Percentiles rank a stretch among this genome's conserved stretches.
Evolutionary conservation across 1,284 basidiomycete species (phyloP).

Genomic region (Ganoderma sinense): DNA sequence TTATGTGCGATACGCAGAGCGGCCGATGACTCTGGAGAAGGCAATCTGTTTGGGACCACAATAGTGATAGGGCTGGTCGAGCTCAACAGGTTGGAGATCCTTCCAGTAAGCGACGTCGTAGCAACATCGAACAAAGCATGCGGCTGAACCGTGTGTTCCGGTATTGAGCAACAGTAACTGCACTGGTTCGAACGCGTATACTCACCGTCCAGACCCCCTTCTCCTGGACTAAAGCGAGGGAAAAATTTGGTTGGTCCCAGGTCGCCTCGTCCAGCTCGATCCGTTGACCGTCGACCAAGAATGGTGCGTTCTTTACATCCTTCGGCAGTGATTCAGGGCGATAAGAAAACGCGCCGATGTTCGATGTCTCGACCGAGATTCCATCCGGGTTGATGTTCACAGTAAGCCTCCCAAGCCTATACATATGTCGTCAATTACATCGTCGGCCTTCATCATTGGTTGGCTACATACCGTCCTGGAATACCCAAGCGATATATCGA

Average conservation of each 20-base stretch:
- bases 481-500: conserved; percentile 57
- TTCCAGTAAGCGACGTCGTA: conserved; percentile 52
- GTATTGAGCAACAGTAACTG: background rate
- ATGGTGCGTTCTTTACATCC: background rate
- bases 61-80: conserved; percentile 60
- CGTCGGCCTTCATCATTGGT: background rate
- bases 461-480: conserved; percentile 64
- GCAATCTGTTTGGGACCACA: conserved; percentile 53
- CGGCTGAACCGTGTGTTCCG: conserved; percentile 4
- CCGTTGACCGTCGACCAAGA: conserved; percentile 25
- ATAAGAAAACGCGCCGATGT: conserved; percentile 51
- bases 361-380: conserved; percentile 46
- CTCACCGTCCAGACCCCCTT: conserved; percentile 21
- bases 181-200: background rate
- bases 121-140: conserved; percentile 7
- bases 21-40: conserved; percentile 47
- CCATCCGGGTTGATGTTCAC: conserved; percentile 33
- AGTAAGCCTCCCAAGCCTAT: conserved; percentile 44
- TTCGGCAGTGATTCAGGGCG: conserved; percentile 11
- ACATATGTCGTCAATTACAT: background rate
- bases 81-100: conserved; percentile 70
- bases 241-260: conserved; percentile 18
- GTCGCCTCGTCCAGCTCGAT: conserved; percentile 16
- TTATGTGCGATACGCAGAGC: conserved; percentile 75
- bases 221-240: conserved; percentile 13